Conservation (phyloP, 441 rosid species). For the Viola pubescens region DNA sequence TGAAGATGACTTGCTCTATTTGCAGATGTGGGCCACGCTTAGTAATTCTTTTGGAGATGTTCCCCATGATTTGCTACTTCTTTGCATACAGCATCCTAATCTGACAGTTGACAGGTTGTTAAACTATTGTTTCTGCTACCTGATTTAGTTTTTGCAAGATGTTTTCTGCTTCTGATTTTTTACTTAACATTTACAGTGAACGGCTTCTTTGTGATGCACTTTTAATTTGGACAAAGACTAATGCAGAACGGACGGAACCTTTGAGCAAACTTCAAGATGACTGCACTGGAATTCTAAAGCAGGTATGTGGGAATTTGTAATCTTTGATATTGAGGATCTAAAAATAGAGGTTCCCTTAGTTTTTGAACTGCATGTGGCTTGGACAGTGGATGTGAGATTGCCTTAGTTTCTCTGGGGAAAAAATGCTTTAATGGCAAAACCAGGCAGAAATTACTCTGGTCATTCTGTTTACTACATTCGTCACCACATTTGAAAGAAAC, state of each 20-base stretch:
- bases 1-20: constrained; percentile 10
- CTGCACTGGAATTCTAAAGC: constrained; percentile 35
- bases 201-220: constrained; percentile 64
- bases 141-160: constrained; percentile 1
- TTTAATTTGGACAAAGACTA: constrained; percentile 53
- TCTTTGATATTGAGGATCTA: no score
- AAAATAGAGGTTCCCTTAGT: no score
- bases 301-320: constrained; percentile 27
- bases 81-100: constrained; percentile 49
- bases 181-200: constrained; percentile 47
- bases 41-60: constrained; percentile 37
- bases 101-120: constrained; percentile 58
- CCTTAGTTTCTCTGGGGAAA: no score
- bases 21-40: constrained; percentile 59
- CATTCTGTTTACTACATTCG: no score
- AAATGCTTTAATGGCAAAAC: no score
- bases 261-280: constrained; percentile 25
- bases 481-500: no score
- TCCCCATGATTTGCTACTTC: constrained; percentile 44
- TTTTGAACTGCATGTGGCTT: no score
- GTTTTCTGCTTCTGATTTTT: constrained; percentile 28
- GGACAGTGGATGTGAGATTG: no score
- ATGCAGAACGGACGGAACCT: constrained; percentile 24
- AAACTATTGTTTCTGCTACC: constrained; percentile 8
- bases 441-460: no score